Base-by-base conservation (phyloP, 2,329 filamentous ascomycete species). In the Metarhizium guizhouense region DNA sequence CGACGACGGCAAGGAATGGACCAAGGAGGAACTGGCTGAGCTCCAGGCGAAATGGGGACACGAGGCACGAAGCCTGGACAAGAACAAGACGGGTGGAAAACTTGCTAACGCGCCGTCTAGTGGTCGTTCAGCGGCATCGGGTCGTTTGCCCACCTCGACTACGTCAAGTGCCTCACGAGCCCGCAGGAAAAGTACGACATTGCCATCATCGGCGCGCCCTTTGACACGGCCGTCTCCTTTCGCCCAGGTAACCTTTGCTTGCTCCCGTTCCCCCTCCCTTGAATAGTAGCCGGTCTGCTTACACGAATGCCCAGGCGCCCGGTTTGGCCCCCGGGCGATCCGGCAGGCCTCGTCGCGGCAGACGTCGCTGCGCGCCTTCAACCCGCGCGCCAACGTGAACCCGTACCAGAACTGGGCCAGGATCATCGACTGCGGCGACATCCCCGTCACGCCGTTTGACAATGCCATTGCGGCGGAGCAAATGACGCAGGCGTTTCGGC, bases 401-500 rank as follows among this genome's bases (percentile, higher is more conserved):
- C 90, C 92, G 0, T 96, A 94, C 73, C 60, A 86, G 67, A 86
- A 82, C 64, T 93, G 89, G 82, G 86, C 90, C 8, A 90, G 81
- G 52, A 83, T 96, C 57, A 76, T 93, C 52, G 92, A 96, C 75
- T 96, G 92, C 69, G 92, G 92, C 50, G 92, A 96, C 68, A 90
- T 96, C 55, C 90, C 92, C 32, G 78, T 95, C 61, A 89, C 87
- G 0, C 91, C 91, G 0, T 86, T 95, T 63, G 90, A 96, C 74
- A 96, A 96, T 68, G 83, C 77, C 1, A 76, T 95, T 16, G 92
- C 92, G 0, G 75, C 92, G 54, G 76, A 79, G 48, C 92, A 96
- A 72, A 95, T 96, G 90, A 88, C 82, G 36, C 83, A 86, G 65
- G 90, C 88, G 0, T 91, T 89, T 68, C 74, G 78, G 6, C 86